These are phyloP conservation scores for Hypoxylon sp. DNA, from an alignment of 2,329 filamentous ascomycete genomes.

Conservation along the genomic window DNA sequence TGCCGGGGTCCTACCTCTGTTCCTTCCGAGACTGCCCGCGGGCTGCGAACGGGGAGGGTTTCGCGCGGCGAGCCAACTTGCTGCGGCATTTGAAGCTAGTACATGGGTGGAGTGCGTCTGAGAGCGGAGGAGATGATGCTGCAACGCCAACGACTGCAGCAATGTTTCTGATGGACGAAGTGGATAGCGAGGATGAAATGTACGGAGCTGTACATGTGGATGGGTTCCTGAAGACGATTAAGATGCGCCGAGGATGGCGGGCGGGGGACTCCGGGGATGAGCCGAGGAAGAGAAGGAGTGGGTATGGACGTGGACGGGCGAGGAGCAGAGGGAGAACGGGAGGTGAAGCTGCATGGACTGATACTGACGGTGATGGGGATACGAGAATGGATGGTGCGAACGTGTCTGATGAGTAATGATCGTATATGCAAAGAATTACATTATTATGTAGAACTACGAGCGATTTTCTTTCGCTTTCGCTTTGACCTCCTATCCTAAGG, in stretches of 20 bases:
- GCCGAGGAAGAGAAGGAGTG: slow-evolving; percentile 31
- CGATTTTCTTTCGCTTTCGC: not conserved
- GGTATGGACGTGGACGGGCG: not conserved
- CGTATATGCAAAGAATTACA: slow-evolving; percentile 10
- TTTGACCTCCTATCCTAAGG: not conserved
- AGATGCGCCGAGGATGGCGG: slow-evolving; percentile 64
- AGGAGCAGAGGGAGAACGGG: slow-evolving; percentile 11
- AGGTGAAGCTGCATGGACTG: slow-evolving; percentile 1
- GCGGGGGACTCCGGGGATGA: slow-evolving; percentile 53
- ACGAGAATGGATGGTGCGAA: slow-evolving; percentile 25
- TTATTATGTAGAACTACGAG: slow-evolving; percentile 7
- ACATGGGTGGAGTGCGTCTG: slow-evolving; percentile 54
- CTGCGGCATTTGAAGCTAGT: slow-evolving; percentile 61
- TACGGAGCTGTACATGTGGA: slow-evolving; percentile 76
- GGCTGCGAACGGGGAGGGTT: slow-evolving; percentile 54
- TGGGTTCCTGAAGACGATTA: slow-evolving; percentile 74
- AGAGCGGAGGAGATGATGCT: slow-evolving; percentile 34
- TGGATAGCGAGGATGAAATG: slow-evolving; percentile 67
- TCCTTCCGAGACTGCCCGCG: slow-evolving; percentile 57
- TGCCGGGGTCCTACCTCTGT: slow-evolving; percentile 54
- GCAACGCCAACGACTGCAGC: slow-evolving; percentile 51
- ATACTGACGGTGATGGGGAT: slow-evolving; percentile 24
- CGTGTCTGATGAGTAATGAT: slow-evolving; percentile 14
- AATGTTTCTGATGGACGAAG: slow-evolving; percentile 54
- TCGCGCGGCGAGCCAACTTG: slow-evolving; percentile 56